phyloP scores from a whole-genome alignment of 495 filamentous ascomycete species.

The Xylaria sp. region DNA sequence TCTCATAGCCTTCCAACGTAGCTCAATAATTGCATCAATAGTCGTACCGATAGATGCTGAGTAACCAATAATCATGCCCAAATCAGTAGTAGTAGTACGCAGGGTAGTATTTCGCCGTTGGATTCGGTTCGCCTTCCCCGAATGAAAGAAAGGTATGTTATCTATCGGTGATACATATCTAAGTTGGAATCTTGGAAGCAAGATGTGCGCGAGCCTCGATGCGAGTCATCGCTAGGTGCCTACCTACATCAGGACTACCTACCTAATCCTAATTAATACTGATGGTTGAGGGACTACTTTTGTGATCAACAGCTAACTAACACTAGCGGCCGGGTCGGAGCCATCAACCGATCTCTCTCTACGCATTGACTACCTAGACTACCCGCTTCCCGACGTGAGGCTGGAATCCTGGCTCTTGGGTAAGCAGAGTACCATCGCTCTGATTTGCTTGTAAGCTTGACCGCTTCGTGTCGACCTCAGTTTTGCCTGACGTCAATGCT shows the following conservation, averaged over 20 bases:
- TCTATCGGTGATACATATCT: neutral
- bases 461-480: neutral
- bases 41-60: neutral
- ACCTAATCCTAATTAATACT: too few species aligned
- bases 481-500: neutral
- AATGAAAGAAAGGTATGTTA: neutral
- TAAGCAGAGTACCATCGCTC: neutral
- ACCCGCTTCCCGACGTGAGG: constrained; percentile 18
- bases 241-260: too few species aligned
- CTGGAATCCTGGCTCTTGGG: constrained; percentile 6
- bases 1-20: neutral
- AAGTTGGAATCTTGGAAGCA: neutral
- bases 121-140: neutral
- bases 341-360: neutral
- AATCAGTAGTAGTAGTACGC: neutral
- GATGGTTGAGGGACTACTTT: neutral
- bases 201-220: neutral
- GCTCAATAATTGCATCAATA: constrained; percentile 17
- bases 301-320: neutral
- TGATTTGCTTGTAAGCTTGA: neutral
- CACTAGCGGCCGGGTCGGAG: neutral
- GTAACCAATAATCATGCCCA: constrained; percentile 8
- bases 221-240: neutral
- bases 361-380: neutral
- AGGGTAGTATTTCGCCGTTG: neutral